Conservation (phyloP, 257 asterid genomes). For the Solanum phureja region DNA sequence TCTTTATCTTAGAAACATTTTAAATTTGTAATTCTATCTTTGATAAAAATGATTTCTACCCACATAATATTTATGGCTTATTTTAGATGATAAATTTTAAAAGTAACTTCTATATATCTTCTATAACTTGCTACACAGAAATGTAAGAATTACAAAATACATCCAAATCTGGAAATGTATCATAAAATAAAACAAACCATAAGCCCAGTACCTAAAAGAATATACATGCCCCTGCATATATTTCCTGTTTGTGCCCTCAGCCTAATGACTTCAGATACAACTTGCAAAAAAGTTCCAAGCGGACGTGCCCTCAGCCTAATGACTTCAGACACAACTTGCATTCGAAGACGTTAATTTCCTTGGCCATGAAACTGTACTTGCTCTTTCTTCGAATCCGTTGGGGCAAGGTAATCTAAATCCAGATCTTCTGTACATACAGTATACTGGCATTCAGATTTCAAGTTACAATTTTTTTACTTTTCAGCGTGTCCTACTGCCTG, state of each 20-base stretch:
- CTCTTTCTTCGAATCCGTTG: background rate
- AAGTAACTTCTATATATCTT: background rate
- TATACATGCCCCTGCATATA: background rate
- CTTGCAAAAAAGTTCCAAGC: background rate
- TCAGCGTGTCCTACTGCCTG: slow-evolving; percentile 24
- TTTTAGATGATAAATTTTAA: background rate
- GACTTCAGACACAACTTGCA: background rate
- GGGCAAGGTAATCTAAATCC: background rate
- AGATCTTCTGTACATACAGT: background rate
- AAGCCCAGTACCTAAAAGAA: background rate
- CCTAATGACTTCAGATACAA: background rate
- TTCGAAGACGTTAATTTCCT: background rate
- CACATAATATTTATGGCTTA: background rate
- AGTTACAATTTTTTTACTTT: background rate
- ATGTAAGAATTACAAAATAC: background rate
- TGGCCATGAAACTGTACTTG: background rate
- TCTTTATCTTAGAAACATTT: background rate
- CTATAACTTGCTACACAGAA: background rate
- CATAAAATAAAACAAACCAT: background rate
- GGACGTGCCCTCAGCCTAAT: no score
- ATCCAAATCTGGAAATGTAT: background rate
- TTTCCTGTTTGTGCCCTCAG: background rate
- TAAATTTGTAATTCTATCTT: background rate
- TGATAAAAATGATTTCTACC: background rate
- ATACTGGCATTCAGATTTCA: slow-evolving; percentile 11